Base-by-base conservation (phyloP, 495 filamentous ascomycete genomes). In the Pseudoneurospora amorphoporcata region DNA sequence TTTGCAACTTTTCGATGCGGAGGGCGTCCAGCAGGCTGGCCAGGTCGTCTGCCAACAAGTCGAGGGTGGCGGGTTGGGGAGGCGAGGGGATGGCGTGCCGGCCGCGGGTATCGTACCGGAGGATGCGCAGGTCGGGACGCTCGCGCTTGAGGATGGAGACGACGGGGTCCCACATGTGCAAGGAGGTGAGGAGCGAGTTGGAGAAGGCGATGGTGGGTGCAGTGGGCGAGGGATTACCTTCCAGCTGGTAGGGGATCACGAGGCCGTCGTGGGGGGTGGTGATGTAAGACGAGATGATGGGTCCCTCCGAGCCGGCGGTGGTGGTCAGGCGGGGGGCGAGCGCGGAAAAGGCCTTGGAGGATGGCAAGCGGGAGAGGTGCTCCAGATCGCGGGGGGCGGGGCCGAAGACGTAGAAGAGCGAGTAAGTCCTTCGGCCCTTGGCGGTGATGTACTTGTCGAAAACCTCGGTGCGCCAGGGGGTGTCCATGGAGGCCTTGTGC, bases 391-490 rank as follows among this genome's bases (percentile, higher is more conserved):
- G 84, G 8, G 91, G 89, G 0, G 87, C 91, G 0, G 91, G 87
- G 0, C 91, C 91, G 75, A 95, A 94, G 45, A 90, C 90, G 81
- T 93, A 94, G 76, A 92, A 90, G 76, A 93, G 88, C 68, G 88
- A 82, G 80, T 92, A 94, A 1, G 83, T 81, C 12, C 91, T 82
- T 53, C 88, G 84, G 17, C 79, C 83, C 74, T 86, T 88, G 43
- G 81, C 77, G n/a, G 84, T 82, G 37, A 91, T 87, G 37, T 86
- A 83, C n/a, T 88, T 85, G 37, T 77, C 77, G 75, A 84, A 84
- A 40, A 92, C 80, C 69, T 87, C 84, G 5, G 84, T 81, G 35
- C 83, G 80, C 85, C 88, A 88, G 1, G 86, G 81, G 8, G 90
- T 91, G 53, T 81, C 82, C 75, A 86, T 86, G 29, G 90, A 84